These are phyloP conservation scores for Fusarium pseudograminearum DNA, from an alignment of 2,329 filamentous ascomycete genomes.

Conservation along the genomic window DNA sequence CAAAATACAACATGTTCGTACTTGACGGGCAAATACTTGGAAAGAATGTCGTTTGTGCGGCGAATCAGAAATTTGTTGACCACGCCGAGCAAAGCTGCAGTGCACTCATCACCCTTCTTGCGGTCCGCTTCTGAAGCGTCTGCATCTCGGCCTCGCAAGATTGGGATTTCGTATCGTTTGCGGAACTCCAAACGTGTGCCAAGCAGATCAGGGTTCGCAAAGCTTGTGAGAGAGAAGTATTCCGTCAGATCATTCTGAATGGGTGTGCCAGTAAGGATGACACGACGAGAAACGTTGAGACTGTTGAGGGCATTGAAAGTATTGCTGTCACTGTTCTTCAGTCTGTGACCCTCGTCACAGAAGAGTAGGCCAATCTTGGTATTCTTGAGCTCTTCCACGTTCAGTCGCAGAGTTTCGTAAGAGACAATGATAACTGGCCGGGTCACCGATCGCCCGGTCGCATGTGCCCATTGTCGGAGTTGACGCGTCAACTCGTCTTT, in stretches of 20 bases:
- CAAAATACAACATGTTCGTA: constrained; percentile 99
- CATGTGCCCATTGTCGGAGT: constrained; percentile 93
- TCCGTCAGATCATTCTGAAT: constrained; percentile 99
- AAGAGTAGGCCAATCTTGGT: constrained; percentile 92
- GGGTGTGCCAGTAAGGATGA: constrained; percentile 95
- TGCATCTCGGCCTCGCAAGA: constrained; percentile 90
- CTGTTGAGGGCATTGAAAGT: constrained; percentile 93
- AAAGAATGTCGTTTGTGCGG: constrained; percentile 96
- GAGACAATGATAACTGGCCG: constrained; percentile 97
- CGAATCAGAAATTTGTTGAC: constrained; percentile 99
- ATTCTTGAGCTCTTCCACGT: constrained; percentile 89
- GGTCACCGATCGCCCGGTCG: constrained; percentile 88
- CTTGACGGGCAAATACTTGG: constrained; percentile 97
- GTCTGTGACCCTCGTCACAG: constrained; percentile 94
- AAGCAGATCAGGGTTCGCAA: constrained; percentile 92
- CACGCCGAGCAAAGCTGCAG: constrained; percentile 81
- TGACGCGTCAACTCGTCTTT: constrained; percentile 94
- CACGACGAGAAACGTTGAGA: constrained; percentile 88
- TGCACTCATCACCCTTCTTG: constrained; percentile 83
- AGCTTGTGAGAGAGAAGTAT: constrained; percentile 95
- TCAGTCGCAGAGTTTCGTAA: constrained; percentile 93
- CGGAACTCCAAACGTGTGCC: constrained; percentile 92
- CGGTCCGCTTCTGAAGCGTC: constrained; percentile 86
- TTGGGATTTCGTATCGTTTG: constrained; percentile 93
- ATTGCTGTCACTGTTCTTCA: constrained; percentile 97